Base-by-base conservation (phyloP, 2,329 filamentous ascomycete genomes). In the Cladosporium sp. region DNA sequence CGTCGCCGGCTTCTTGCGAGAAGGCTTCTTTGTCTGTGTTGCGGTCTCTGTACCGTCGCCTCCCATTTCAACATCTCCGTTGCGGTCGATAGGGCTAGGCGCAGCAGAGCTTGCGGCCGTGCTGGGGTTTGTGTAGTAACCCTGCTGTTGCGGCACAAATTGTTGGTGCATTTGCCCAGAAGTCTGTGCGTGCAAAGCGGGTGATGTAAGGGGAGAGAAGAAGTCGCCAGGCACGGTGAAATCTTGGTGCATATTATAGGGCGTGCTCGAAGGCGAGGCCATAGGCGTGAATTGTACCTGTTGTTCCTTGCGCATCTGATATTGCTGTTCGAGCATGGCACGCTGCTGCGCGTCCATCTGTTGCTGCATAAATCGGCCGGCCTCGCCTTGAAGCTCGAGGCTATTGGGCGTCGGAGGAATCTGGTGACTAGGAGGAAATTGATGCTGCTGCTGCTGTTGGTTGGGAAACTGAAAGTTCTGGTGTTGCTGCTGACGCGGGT, bases 161-260 rank as follows among this genome's bases (percentile, higher is more conserved):
- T 54, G 54, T 46, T 64, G 64, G 56, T 55, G 66, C 64, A 56
- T 54, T 46, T 73, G 67, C 43, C 38, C 80, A 60, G 72, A 22
- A 56, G 75, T 81, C 66, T 90, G 86, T 1, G 87, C 86, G 67
- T 87, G 85, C 14, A 93, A 74, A 3, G 87, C 87, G 1, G 88
- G 88, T 13, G 88, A 93, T 4, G 86, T 90, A 45, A 93, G 76
- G 9, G 88, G 88, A 64, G 87, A 93, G 67, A 93, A 91, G 70
- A 90, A 92, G 33, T 86, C 80, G 34, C 80, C 81, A 0, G 85
- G 83, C 3, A 87, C 77, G 5, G 80, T 78, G 61, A 82, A 88
- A 51, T 81, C 77, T 10, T 75, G 74, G 38, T 72, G 67, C 35
- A 75, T 62, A 37, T 60, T 58, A 63, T 91, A 88, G 18, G 88